Base-by-base conservation (phyloP, 176 grass and related monocot genomes). In the Zea luxurians region DNA sequence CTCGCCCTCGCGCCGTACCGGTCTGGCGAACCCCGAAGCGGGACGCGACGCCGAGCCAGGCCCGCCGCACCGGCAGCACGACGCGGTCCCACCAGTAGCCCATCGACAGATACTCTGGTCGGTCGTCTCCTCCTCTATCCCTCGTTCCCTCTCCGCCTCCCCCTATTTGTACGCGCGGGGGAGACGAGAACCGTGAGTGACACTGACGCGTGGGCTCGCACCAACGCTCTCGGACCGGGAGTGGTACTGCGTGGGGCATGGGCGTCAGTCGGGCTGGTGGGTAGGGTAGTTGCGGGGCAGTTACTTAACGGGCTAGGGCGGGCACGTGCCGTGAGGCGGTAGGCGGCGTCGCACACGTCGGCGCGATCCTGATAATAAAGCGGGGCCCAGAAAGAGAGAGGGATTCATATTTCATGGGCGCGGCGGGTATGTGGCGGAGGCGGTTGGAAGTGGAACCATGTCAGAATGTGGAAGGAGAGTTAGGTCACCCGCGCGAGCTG, bases 1-100 rank as follows among this genome's bases (percentile, higher is more conserved):
- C 0, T 4, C 54, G 54, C 37, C n/a, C n/a, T 12, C 16, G 62
- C 36, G 17, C 82, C 82, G 75, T 89, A 97, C 95, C 95, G 4
- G 95, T 90, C 64, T 94, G 91, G 6, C 95, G 95, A 63, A 94
- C 77, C 55, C 95, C 95, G 79, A 98, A 84, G 65, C 89, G 89
- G 43, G 83, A 70, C 82, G 92, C 80, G 78, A 98, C 91, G 70
- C 95, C 92, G 70, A 83, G 84, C 91, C 91, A 98, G 27, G 70
- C 89, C 54, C 92, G 59, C 47, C 91, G 42, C 87, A 90, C 79
- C 59, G 95, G 95, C 18, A 93, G 91, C 47, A 88, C 85, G 48
- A 94, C 77, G 37, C 85, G 85, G 40, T 94, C 85, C 95, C 95
- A 98, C 95, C 91, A 90, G 40, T 37, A 82, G 2, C 77, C 69